Base-by-base conservation (phyloP, 73 alveolate genomes). In the Durusdinium trenchii region DNA sequence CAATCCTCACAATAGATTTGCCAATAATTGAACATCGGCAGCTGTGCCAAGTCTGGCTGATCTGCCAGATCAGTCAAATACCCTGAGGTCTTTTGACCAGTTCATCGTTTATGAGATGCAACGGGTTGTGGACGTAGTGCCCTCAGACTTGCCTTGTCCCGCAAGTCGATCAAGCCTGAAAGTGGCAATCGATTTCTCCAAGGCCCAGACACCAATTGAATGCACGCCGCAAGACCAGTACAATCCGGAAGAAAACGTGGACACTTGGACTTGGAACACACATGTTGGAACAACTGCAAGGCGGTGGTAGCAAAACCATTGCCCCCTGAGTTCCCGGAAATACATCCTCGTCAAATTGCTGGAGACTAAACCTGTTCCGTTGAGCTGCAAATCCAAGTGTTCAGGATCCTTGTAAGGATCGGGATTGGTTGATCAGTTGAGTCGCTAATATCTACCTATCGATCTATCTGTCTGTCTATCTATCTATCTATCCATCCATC, bases 121-220 rank as follows among this genome's bases (percentile, higher is more conserved):
- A 82, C 91, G 98, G 14, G 91, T 93, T 57, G 98, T 93, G 30
- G 98, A 93, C 28, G 96, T 35, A 48, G 50, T 36, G 46, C 32
- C 50, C 96, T 48, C 36, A 16, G 42, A 38, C 10, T 43, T 7
- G 9, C 26, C 84, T n/a, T 47, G 28, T 30, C 36, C 84, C 45
- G n/a, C 28, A 62, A 40, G 38, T 62, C 36, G 32, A 62, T 10
- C 18, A 62, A 64, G 85, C 54, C 30, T 73, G 69, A 16, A 23
- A 57, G 23, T 57, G 69, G 69, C 32, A 57, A 23, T 12, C 32
- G 61, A 45, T 9, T 45, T 18, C 28, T 26, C 23, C 43, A 36
- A 87, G 96, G 96, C 96, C 28, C 96, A 90, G 86, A 90, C 98
- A 16, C 98, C 98, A 3, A 93, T 93, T 62, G 98, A 93, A 81